Conservation (phyloP, 2,329 filamentous ascomycete species). For the Gnomoniopsis smithogilvyi region DNA sequence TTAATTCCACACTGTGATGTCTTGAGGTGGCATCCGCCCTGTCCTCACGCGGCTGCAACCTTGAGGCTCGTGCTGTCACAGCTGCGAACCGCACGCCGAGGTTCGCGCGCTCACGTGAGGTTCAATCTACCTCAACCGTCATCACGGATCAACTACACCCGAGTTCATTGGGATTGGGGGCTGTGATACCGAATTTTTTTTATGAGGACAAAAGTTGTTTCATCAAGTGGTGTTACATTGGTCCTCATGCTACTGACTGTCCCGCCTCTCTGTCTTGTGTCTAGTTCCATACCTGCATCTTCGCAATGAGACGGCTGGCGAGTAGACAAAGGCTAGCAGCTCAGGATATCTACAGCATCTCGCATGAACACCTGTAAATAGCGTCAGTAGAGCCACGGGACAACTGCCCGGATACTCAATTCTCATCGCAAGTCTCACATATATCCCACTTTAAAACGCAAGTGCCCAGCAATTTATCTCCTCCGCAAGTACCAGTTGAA, state of each 20-base stretch:
- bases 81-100: background rate
- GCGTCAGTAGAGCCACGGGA: background rate
- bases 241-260: background rate
- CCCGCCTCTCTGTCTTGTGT: background rate
- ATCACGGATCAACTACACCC: too few species aligned
- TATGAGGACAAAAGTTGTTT: background rate
- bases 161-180: too few species aligned
- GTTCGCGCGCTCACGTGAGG: background rate
- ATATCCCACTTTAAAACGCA: background rate
- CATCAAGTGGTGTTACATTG: constrained; percentile 12
- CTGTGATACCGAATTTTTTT: too few species aligned
- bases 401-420: too few species aligned
- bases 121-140: too few species aligned
- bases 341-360: background rate
- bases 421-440: background rate
- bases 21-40: background rate
- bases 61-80: background rate
- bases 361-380: background rate
- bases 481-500: constrained; percentile 93
- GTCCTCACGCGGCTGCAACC: background rate
- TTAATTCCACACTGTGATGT: background rate
- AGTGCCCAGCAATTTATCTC: constrained; percentile 53
- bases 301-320: background rate
- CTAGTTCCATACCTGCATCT: background rate
- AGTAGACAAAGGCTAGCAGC: constrained; percentile 9